phyloP scores from a whole-genome alignment of 345 rosid species.

The Rhodamnia argentea region DNA sequence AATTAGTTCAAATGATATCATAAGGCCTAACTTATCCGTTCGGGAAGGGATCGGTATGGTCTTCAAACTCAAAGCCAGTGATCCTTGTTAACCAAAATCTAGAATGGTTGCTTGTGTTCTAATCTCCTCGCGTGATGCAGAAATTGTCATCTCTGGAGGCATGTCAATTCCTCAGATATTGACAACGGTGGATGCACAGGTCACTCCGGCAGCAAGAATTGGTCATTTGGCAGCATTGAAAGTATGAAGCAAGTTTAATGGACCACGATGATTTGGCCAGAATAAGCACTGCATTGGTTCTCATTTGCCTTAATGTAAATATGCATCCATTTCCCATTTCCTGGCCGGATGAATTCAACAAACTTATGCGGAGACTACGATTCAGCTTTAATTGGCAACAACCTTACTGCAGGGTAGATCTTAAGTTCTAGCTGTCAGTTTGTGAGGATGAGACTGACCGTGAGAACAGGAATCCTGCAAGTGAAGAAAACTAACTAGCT shows the following conservation, averaged over 20 bases:
- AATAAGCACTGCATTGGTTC: not conserved
- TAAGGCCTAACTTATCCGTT: constrained; percentile 46
- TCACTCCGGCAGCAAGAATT: constrained; percentile 4
- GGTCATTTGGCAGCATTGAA: not conserved
- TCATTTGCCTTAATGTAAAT: not conserved
- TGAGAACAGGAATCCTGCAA: not conserved
- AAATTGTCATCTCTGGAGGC: constrained; percentile 45
- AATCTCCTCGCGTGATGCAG: constrained; percentile 9
- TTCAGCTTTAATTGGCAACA: not conserved
- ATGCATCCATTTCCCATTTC: not conserved
- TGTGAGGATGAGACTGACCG: not conserved
- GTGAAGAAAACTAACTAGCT: not conserved
- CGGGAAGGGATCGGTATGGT: constrained; percentile 48
- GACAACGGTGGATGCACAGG: constrained; percentile 16
- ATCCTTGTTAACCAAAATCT: not conserved
- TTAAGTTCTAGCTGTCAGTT: not conserved
- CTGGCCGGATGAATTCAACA: not conserved
- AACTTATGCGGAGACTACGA: not conserved
- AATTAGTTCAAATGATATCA: constrained; percentile 31
- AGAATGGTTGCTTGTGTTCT: not conserved
- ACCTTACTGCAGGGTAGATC: not conserved
- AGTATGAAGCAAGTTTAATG: not conserved
- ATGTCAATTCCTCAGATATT: constrained; percentile 41
- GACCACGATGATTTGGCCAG: not conserved
- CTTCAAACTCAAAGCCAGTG: not conserved